Base-by-base conservation (phyloP, 2,329 filamentous ascomycete species). In the Cytospora piceae region DNA sequence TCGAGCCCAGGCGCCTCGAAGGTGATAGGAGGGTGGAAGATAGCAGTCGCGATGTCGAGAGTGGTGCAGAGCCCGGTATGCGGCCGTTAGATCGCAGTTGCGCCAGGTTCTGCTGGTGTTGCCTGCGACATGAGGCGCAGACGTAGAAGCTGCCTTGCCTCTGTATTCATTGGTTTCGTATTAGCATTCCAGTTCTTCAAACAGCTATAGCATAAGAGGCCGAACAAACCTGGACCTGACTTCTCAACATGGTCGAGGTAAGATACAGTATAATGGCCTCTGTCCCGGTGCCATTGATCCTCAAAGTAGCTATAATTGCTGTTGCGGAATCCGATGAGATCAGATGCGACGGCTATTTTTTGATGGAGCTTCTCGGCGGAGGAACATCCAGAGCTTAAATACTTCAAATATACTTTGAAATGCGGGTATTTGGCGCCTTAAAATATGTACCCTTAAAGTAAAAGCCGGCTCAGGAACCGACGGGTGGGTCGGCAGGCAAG, bases 61-160 rank as follows among this genome's bases (percentile, higher is more conserved):
- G n/a, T 5, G 24, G n/a, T 27, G 22, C 32, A 27, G 37, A 32
- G 14, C 14, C 31, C 32, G 29, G 22, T 37, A 52, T 49, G 52
- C 52, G 56, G 49, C 59, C 17, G 29, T 24, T 39, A 52, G 64
- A 31, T 57, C 60, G 56, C 20, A 52, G 31, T 61, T 60, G 63
- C 42, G 63, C 39, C 56, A 63, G 39, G 60, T 60, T 54, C 32
- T 66, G 57, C 39, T 55, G 59, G 56, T 66, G 42, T 65, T 75
- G 74, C 62, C 74, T 74, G 67, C 74, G 77, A 71, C 79, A 81
- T 70, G 74, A 71, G 58, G 76, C 73, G 76, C 79, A 81, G 59
- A 81, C 73, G 71, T 79, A 80, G 58, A 75, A 73, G 72, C 75
- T 74, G 70, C 73, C 71, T 67, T 73, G 77, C 71, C 75, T 74